Conservation (phyloP, 805 yeast genomes). For the Ogataea pilisensis region DNA sequence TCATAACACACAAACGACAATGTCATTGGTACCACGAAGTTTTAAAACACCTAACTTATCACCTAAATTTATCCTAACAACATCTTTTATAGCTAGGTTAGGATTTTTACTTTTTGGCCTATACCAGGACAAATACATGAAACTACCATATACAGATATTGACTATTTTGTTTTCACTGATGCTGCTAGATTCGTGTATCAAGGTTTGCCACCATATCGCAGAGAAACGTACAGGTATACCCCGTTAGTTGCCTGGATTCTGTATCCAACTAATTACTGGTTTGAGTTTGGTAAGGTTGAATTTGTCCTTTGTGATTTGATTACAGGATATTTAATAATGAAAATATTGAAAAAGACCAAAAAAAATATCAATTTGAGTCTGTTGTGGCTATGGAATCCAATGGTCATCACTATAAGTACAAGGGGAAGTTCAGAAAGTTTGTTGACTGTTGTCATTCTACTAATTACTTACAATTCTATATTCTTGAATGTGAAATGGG, state of each 20-base stretch:
- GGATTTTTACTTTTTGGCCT: conserved; percentile 74
- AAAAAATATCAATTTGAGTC: conserved; percentile 12
- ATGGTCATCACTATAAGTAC: conserved; percentile 93
- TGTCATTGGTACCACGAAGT: conserved; percentile 11
- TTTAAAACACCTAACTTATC: conserved; percentile 7
- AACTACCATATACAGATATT: conserved; percentile 86
- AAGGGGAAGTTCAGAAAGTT: conserved; percentile 89
- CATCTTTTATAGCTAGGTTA: conserved; percentile 39
- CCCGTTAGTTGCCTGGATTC: conserved; percentile 80
- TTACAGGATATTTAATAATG: conserved; percentile 68
- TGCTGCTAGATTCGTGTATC: conserved; percentile 69
- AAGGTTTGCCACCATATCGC: conserved; percentile 62
- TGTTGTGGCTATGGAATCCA: conserved; percentile 85
- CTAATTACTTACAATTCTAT: conserved; percentile 47
- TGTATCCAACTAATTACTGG: conserved; percentile 62
- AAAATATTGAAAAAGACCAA: conserved; percentile 31
- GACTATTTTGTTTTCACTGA: conserved; percentile 93
- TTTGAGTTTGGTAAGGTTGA: conserved; percentile 74
- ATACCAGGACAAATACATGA: conserved; percentile 78
- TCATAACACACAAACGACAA: background rate
- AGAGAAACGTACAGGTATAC: conserved; percentile 93
- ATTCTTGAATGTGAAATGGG: conserved; percentile 26
- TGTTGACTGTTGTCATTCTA: conserved; percentile 75
- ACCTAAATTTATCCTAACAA: conserved; percentile 10
- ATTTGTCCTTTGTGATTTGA: conserved; percentile 72